These are phyloP conservation scores for Fusarium verticillioides DNA, from an alignment of 2,329 filamentous ascomycete genomes.

Conservation along the genomic window DNA sequence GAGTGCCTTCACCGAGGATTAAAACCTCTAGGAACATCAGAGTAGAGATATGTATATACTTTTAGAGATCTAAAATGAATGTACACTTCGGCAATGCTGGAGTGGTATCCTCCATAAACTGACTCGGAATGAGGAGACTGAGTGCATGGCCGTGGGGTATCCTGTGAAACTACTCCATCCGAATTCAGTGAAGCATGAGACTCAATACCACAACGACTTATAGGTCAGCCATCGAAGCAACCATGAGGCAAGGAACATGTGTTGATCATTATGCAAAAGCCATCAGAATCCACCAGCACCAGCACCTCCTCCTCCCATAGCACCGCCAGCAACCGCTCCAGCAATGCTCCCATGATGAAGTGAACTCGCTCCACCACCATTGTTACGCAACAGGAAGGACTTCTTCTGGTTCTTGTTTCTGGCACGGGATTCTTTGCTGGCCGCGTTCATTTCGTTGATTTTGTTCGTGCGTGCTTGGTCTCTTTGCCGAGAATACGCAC, in stretches of 20 bases:
- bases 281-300: background rate
- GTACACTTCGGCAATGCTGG: too few species aligned
- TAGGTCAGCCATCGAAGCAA: background rate
- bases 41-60: background rate
- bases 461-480: background rate
- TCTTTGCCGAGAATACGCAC: background rate
- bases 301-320: background rate
- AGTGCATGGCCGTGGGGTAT: too few species aligned
- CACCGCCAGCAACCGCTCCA: background rate
- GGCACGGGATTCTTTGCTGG: background rate
- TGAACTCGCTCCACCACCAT: background rate
- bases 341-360: background rate
- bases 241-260: too few species aligned
- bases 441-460: background rate
- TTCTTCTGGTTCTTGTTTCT: background rate
- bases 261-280: too few species aligned
- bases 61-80: background rate
- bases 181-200: background rate
- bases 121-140: too few species aligned
- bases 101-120: background rate
- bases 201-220: background rate
- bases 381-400: background rate
- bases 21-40: background rate
- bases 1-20: conserved; percentile 2
- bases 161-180: background rate